phyloP scores from a whole-genome alignment of 2,329 filamentous ascomycete species.

The Fusarium gaditjirri region DNA sequence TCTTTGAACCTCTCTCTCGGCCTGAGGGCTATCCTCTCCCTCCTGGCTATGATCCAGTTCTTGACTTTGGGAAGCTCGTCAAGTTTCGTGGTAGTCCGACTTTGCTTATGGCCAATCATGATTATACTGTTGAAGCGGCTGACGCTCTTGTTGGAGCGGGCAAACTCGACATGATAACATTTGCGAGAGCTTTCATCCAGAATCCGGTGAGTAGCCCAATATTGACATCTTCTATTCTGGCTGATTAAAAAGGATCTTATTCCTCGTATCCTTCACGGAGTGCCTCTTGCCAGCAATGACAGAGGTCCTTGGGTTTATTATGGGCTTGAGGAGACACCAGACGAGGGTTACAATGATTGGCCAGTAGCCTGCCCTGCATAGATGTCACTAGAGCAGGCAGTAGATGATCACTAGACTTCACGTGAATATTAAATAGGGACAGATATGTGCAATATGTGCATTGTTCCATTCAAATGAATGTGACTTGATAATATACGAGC shows the following conservation, averaged over 20 bases:
- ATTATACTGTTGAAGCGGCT: constrained; percentile 1
- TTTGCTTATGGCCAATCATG: constrained; percentile 11
- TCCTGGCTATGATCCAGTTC: not conserved
- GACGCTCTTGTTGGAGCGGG: not conserved
- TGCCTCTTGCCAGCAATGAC: not conserved
- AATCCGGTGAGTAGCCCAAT: not conserved
- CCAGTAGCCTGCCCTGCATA: not conserved
- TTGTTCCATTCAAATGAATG: constrained; percentile 15
- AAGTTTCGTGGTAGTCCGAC: constrained; percentile 2
- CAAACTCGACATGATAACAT: constrained; percentile 1
- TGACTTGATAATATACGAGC: constrained; percentile 18
- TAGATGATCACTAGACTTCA: rapidly evolving
- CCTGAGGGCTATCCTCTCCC: not conserved
- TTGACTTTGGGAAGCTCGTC: constrained; percentile 1
- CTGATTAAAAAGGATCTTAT: not conserved
- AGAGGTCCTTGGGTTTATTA: constrained; percentile 1
- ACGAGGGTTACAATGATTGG: constrained; percentile 20
- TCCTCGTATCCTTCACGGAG: not conserved
- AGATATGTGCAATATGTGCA: not conserved
- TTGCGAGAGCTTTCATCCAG: constrained; percentile 1
- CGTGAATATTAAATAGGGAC: rapidly evolving
- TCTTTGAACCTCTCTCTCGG: not conserved
- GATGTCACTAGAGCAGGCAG: rapidly evolving
- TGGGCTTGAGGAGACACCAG: not conserved
- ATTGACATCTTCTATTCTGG: not conserved